phyloP scores from a whole-genome alignment of 805 yeast species.

The Kregervanrija delftensis region DNA sequence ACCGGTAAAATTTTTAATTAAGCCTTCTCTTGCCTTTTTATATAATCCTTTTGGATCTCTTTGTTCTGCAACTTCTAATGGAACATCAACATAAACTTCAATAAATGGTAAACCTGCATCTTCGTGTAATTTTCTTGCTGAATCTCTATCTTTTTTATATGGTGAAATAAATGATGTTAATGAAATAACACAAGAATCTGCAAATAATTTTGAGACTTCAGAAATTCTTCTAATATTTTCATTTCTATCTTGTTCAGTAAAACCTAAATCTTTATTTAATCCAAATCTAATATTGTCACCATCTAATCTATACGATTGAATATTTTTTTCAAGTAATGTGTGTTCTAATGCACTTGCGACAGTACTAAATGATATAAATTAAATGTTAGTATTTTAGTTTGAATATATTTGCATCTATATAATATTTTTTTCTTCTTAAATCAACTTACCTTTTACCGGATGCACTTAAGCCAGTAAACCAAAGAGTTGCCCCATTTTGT shows the following conservation, averaged over 20 bases:
- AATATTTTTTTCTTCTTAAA: neutral
- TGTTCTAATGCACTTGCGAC: conserved; percentile 94
- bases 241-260: conserved; percentile 83
- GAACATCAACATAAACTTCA: conserved; percentile 90
- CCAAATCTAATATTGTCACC: conserved; percentile 96
- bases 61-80: conserved; percentile 88
- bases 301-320: conserved; percentile 81
- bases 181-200: conserved; percentile 84
- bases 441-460: conserved; percentile 59
- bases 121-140: conserved; percentile 80
- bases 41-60: conserved; percentile 97
- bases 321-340: conserved; percentile 58
- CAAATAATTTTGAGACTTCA: conserved; percentile 90
- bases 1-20: conserved; percentile 92
- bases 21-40: conserved; percentile 93
- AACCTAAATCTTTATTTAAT: conserved; percentile 89
- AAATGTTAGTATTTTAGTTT: neutral
- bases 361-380: conserved; percentile 36
- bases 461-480: conserved; percentile 95
- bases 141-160: conserved; percentile 74
- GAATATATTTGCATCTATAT: neutral
- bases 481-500: conserved; percentile 84
- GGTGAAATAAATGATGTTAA: conserved; percentile 93
- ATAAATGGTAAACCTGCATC: conserved; percentile 72
- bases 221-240: conserved; percentile 94